Evolutionary conservation across 2,329 filamentous ascomycete species (phyloP), one percentile per base, ranked within the genome.

Genomic region (Scolecobasidium constrictum): DNA sequence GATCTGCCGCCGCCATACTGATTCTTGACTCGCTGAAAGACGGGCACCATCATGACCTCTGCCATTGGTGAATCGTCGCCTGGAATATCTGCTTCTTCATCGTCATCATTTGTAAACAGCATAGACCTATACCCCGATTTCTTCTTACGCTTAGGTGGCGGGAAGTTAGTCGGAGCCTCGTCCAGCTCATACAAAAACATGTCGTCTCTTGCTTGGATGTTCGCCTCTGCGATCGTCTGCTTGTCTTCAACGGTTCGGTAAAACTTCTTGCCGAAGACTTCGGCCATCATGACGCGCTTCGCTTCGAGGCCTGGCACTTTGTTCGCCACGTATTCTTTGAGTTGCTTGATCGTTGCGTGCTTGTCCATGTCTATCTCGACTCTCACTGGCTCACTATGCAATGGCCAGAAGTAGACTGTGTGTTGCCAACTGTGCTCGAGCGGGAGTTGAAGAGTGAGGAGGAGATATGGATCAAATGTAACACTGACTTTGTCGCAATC

Each of bases 391-490:
- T 67, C 65, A 43, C 83, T 78, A 46, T 81, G 77, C 2, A 92
- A 65, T 2, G 88, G 87, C 47, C 85, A 81, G 58, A 83, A 95
- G 43, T 76, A 81, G 51, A 96, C 68, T 1, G 73, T 71, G 49
- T 82, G 81, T 46, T 69, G 72, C 83, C 86, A 94, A 35, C 86
- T 73, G 49, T 82, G 87, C 58, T 92, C 83, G 43, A 94, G 77
- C 0, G 92, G 92, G 23, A 98, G 68, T 45, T 93, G 92, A 18
- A 98, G 68, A 0, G 92, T 95, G 46, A 98, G 66, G 50, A 93
- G 92, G 61, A 87, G 95, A 69, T 94, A 98, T 1, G 92, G 92
- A 58, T 98, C 92, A 56, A 98, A 98, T 0, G 92, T 96, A 53
- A 98, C 94, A 73, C 88, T 95, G 62, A 96, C 83, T 65, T 96